These are phyloP conservation scores for Geosmithia putterillii DNA, from an alignment of 2,329 filamentous ascomycete species.

Conservation along the genomic window DNA sequence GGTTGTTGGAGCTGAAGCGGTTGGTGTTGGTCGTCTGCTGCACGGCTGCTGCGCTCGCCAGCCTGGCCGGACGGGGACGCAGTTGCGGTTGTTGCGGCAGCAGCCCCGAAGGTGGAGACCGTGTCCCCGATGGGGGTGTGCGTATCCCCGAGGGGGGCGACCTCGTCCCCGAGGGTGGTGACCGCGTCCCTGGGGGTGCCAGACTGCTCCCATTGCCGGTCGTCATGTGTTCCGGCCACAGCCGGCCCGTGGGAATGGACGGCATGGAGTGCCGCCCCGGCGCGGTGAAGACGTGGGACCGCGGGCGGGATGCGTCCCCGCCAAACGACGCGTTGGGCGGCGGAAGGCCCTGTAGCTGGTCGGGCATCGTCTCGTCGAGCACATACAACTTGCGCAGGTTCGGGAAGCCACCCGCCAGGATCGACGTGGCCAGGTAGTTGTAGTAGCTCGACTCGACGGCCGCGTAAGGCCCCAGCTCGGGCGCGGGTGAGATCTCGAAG, in stretches of 20 bases:
- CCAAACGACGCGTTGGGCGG: slow-evolving; percentile 38
- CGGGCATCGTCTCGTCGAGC: slow-evolving; percentile 71
- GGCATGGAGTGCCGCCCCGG: too few relatives aligned
- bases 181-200: too few relatives aligned
- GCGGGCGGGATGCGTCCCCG: too few relatives aligned
- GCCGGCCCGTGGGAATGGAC: too few relatives aligned
- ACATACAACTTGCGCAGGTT: slow-evolving; percentile 70
- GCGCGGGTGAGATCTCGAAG: slow-evolving; percentile 64
- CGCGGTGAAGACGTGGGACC: slow-evolving; percentile 13
- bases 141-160: too few relatives aligned
- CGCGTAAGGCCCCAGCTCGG: slow-evolving; percentile 43
- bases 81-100: too few relatives aligned
- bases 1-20: slow-evolving; percentile 50
- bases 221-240: too few relatives aligned
- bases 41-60: background rate
- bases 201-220: too few relatives aligned
- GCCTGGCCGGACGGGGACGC: too few relatives aligned
- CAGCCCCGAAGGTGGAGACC: too few relatives aligned
- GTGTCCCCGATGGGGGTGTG: too few relatives aligned
- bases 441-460: slow-evolving; percentile 57
- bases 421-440: slow-evolving; percentile 71
- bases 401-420: slow-evolving; percentile 65
- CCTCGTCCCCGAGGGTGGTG: too few relatives aligned
- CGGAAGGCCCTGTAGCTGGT: slow-evolving; percentile 60
- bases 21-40: slow-evolving; percentile 7